These are phyloP conservation scores for Metschnikowia anglica DNA, from an alignment of 805 yeast species.

Conservation along the genomic window DNA sequence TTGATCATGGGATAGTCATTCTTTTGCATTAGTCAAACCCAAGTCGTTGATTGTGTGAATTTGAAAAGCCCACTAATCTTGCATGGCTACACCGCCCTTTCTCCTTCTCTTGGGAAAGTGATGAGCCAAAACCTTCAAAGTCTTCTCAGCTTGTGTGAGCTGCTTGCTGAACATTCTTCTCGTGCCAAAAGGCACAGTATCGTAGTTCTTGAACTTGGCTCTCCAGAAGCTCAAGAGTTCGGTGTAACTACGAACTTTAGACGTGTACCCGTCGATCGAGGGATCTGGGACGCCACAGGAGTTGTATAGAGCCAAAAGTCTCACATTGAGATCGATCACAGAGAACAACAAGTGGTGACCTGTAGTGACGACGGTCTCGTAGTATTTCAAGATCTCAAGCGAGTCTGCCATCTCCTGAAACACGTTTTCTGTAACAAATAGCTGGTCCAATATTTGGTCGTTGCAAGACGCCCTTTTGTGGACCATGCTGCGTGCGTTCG, in stretches of 20 bases:
- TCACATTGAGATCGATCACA: constrained; percentile 3
- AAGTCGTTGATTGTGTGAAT: too few relatives aligned
- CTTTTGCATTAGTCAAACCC: too few relatives aligned
- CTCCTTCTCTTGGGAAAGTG: too few relatives aligned
- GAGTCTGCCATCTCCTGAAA: neutral
- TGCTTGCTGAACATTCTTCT: neutral
- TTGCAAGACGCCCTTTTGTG: neutral
- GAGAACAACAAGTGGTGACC: neutral
- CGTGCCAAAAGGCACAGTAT: neutral
- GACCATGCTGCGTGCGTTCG: neutral
- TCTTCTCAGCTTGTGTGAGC: neutral
- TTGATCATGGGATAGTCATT: too few relatives aligned
- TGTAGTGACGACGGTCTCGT: neutral
- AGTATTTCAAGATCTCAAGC: constrained; percentile 3
- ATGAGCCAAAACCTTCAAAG: neutral
- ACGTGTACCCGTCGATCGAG: neutral
- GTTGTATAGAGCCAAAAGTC: neutral
- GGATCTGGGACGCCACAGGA: neutral
- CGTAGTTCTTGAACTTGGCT: neutral
- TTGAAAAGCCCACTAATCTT: too few relatives aligned
- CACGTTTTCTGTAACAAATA: neutral
- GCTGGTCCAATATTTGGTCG: neutral
- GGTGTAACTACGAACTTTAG: neutral
- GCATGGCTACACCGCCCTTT: too few relatives aligned
- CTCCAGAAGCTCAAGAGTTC: neutral